A percentile compares a stretch with the other conserved stretches of the same genome.
phyloP scores from a whole-genome alignment of 176 grass and related monocot species.

The Carex scoparia region DNA sequence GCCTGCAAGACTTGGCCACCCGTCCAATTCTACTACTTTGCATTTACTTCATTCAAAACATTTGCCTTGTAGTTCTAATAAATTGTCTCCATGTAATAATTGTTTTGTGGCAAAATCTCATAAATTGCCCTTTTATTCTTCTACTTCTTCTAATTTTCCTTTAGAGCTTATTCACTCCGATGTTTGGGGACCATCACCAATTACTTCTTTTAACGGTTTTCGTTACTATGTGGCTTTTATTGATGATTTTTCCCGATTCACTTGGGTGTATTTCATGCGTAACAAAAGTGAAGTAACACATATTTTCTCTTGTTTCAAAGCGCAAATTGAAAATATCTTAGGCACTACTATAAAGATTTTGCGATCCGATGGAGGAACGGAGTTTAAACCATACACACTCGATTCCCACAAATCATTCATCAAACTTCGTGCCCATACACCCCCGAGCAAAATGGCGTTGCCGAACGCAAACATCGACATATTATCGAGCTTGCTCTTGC shows the following conservation, averaged over 20 bases:
- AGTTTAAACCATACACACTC: not conserved
- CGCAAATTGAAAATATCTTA: not conserved
- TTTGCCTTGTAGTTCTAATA: not conserved
- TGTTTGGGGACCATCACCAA: not conserved
- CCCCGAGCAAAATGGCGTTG: not conserved
- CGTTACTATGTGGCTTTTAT: not conserved
- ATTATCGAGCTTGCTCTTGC: too few species aligned
- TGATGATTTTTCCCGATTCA: not conserved
- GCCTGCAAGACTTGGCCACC: not conserved
- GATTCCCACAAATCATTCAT: not conserved
- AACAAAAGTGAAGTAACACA: not conserved
- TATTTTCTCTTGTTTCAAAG: not conserved
- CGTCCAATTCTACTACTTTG: not conserved
- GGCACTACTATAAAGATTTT: not conserved
- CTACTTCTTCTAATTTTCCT: not conserved
- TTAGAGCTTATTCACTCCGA: not conserved
- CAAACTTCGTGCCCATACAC: not conserved
- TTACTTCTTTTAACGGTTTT: not conserved
- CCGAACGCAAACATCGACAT: not conserved
- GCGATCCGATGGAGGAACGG: not conserved
- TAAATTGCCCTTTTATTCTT: not conserved
- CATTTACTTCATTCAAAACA: not conserved
- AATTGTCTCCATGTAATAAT: not conserved
- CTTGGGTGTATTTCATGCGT: not conserved
- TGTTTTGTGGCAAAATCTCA: not conserved